These are phyloP conservation scores for Cladophialophora bantiana DNA, from an alignment of 2,329 filamentous ascomycete genomes.

Conservation along the genomic window DNA sequence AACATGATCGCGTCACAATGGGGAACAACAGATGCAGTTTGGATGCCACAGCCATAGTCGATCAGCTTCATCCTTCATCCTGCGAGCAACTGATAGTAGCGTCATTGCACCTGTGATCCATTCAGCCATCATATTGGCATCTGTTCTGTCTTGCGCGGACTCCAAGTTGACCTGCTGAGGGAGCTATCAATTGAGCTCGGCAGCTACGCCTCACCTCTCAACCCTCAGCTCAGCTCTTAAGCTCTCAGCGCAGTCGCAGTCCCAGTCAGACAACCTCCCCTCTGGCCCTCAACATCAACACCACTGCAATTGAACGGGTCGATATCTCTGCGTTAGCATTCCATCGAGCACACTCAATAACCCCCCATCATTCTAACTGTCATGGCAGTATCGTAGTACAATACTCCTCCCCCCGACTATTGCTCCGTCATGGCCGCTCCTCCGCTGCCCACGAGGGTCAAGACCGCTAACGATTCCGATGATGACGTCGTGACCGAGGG, in stretches of 20 bases:
- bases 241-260: background rate
- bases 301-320: background rate
- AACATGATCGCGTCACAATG: background rate
- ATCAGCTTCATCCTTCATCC: background rate
- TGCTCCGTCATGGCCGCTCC: conserved; percentile 30
- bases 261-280: background rate
- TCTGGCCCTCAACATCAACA: background rate
- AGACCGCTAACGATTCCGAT: conserved; percentile 46
- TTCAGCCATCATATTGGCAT: background rate
- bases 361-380: conserved; percentile 17
- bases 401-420: conserved; percentile 32
- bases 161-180: background rate
- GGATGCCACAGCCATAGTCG: background rate
- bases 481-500: conserved; percentile 67
- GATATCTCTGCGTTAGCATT: conserved; percentile 7
- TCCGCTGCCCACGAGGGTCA: conserved; percentile 29
- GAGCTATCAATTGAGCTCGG: background rate
- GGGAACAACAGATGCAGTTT: background rate
- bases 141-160: background rate
- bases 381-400: conserved; percentile 34
- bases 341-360: conserved; percentile 1
- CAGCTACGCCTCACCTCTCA: background rate
- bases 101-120: background rate
- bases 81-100: no score
- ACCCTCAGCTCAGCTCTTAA: background rate